Conservation (phyloP, 2,329 filamentous ascomycete genomes). For the Calonectria hongkongensis region DNA sequence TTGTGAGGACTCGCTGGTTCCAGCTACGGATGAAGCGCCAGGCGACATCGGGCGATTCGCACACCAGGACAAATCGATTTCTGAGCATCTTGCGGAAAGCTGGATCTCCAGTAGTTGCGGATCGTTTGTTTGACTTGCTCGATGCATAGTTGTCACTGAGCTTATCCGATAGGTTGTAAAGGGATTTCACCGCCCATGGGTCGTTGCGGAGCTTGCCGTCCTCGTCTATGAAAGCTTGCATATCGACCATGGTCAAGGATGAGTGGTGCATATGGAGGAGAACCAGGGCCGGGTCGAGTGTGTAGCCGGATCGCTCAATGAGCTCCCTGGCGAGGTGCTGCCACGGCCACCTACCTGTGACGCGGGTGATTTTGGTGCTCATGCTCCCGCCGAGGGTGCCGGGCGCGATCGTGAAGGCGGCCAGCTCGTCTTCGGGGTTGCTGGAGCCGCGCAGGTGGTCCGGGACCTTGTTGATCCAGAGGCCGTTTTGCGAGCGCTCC, state of each 20-base stretch:
- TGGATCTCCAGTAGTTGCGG: conserved; percentile 29
- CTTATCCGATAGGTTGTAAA: conserved; percentile 42
- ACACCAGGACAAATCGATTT: conserved; percentile 60
- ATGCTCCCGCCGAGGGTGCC: conserved; percentile 47
- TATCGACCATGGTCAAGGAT: conserved; percentile 53
- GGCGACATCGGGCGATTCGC: conserved; percentile 57
- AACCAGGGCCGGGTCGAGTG: conserved; percentile 54
- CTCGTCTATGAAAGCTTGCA: conserved; percentile 42
- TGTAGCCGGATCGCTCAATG: conserved; percentile 48
- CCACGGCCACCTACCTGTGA: conserved; percentile 53
- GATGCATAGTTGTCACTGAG: conserved; percentile 11
- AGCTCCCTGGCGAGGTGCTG: conserved; percentile 49
- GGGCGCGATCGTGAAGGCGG: conserved; percentile 56
- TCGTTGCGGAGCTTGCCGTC: conserved; percentile 39
- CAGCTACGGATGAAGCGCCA: conserved; percentile 64
- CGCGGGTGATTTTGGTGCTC: conserved; percentile 45
- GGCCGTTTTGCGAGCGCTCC: conserved; percentile 53
- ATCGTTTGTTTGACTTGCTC: background rate
- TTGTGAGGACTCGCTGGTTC: conserved; percentile 60
- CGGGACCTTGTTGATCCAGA: conserved; percentile 57
- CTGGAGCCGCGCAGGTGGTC: conserved; percentile 48
- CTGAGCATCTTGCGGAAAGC: conserved; percentile 47
- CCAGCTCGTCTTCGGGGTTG: conserved; percentile 51
- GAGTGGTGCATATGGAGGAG: conserved; percentile 57
- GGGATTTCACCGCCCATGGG: conserved; percentile 40